A percentile compares a stretch with the other conserved stretches of the same genome.
Evolutionary conservation across 305 asterid genomes (phyloP).

Genomic region (Withania somnifera): DNA sequence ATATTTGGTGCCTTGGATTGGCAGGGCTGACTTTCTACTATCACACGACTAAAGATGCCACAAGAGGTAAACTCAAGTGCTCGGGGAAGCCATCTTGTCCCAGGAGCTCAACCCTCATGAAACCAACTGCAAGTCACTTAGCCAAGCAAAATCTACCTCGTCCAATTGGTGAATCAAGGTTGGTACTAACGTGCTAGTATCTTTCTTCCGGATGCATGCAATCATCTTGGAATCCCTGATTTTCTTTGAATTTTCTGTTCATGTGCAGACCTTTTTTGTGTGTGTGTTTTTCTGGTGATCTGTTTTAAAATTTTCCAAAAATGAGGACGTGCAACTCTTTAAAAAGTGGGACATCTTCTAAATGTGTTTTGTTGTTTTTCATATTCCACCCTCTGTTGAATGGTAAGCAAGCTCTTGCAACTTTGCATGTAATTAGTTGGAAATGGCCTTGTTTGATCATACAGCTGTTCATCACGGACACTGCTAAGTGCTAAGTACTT

Average conservation of each 20-base stretch:
- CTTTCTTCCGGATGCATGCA: constrained; percentile 2
- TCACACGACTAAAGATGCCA: constrained; percentile 27
- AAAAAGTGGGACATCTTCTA: background rate
- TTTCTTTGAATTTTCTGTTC: background rate
- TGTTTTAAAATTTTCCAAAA: background rate
- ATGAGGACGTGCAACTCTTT: background rate
- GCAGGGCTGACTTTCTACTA: constrained; percentile 54
- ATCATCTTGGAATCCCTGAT: background rate
- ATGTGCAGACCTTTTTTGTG: background rate
- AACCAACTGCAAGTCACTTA: constrained; percentile 89
- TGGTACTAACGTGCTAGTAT: background rate
- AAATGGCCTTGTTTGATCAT: background rate
- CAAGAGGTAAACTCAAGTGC: constrained; percentile 33
- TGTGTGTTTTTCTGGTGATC: background rate
- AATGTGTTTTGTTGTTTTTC: background rate
- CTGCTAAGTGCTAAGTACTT: background rate
- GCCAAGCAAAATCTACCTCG: constrained; percentile 72
- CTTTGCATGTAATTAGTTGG: background rate
- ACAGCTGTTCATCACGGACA: background rate
- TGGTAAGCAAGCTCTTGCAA: background rate
- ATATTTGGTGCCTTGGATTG: constrained; percentile 9
- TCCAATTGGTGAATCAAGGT: constrained; percentile 25
- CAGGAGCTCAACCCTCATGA: constrained; percentile 86
- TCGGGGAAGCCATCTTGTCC: constrained; percentile 40
- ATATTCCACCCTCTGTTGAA: background rate